Evolutionary conservation across 2,329 filamentous ascomycete species (phyloP).

Genomic region (Ascochyta pisi): DNA sequence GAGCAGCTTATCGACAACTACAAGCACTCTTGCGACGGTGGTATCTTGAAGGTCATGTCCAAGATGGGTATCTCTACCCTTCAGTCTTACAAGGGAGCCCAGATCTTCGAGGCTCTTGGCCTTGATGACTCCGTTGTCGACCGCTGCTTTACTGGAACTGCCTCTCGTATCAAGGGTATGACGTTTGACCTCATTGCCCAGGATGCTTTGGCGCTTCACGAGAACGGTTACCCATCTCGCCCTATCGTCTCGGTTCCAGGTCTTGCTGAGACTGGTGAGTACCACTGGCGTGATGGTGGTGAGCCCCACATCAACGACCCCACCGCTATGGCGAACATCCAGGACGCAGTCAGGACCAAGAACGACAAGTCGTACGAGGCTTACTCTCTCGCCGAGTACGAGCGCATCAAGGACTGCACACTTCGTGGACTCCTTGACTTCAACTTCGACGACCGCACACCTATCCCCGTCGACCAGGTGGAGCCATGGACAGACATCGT

Average conservation of each 20-base stretch:
- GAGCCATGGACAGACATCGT: conserved; percentile 99
- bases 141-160: conserved; percentile 92
- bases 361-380: conserved; percentile 99
- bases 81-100: conserved; percentile 95
- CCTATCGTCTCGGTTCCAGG: conserved; percentile 78
- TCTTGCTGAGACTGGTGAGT: conserved; percentile 91
- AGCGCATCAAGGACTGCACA: conserved; percentile 96
- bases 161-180: conserved; percentile 90
- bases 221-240: conserved; percentile 86
- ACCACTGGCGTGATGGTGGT: conserved; percentile 97
- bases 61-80: conserved; percentile 99
- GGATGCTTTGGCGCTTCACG: conserved; percentile 93
- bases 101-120: conserved; percentile 96
- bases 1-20: conserved; percentile 91
- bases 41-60: conserved; percentile 98
- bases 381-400: conserved; percentile 90
- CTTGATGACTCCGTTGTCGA: conserved; percentile 92
- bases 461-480: conserved; percentile 94
- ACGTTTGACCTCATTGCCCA: conserved; percentile 94
- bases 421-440: conserved; percentile 94
- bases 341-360: conserved; percentile 94
- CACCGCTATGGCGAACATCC: conserved; percentile 92
- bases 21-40: conserved; percentile 94
- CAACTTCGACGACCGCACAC: conserved; percentile 84
- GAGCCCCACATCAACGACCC: conserved; percentile 96